Base-by-base conservation (phyloP, 2,329 filamentous ascomycete genomes). In the Penicillium frequentans region DNA sequence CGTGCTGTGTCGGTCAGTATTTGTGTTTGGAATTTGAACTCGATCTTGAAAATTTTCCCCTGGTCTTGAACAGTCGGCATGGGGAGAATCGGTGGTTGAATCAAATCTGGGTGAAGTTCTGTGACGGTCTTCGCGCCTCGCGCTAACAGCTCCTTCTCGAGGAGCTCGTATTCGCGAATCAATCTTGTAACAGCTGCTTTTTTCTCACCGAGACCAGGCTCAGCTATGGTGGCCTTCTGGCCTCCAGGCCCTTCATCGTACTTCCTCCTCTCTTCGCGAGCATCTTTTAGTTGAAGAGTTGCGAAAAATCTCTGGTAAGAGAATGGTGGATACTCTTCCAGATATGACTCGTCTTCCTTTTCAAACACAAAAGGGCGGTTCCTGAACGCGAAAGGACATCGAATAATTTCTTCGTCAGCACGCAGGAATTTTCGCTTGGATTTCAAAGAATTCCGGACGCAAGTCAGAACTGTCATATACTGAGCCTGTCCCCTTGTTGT, bases 111-210 rank as follows among this genome's bases (percentile, higher is more conserved):
- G 69, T 89, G 73, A 7, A 91, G 73, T 47, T 92, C 83, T 13
- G 73, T 67, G 68, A 90, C 92, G 0, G 82, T 82, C 72, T 91
- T 91, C 2, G 83, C 90, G 0, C 83, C 86, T 56, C 80, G 84
- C 4, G 74, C 71, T 2, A 87, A 43, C 21, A 93, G 73, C 2
- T 71, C 64, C 2, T 75, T 66, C 64, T 89, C 84, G 1, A 91
- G 72, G 21, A 75, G 67, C 62, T 86, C 77, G 37, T 88, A 82
- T 1, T 83, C 78, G 0, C 68, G 60, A 14, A 87, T 74, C 14
- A 84, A 68, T 8, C 79, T 73, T 10, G 78, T 61, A 19, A 91
- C 80, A 0, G 82, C 84, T 6, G 76, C 75, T 49, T 77, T 75
- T 70, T 90, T 91, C 69, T 85, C 81, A 2, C 10, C 51, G 9